A percentile compares a stretch with the other conserved stretches of the same genome.
Evolutionary conservation across 2,329 filamentous ascomycete species (phyloP).

Genomic region (Gremmenia infestans): DNA sequence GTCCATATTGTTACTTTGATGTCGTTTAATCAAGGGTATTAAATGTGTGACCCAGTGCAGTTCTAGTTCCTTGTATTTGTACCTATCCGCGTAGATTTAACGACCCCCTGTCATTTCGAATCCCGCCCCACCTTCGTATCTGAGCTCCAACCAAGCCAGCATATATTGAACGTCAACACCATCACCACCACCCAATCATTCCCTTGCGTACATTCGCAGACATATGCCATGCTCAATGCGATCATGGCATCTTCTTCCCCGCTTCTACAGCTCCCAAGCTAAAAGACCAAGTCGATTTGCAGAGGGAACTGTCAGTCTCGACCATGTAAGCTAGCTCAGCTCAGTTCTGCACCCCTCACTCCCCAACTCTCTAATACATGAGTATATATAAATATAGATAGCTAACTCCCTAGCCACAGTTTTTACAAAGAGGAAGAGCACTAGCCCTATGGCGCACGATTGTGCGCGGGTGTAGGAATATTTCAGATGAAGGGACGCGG

Average conservation of each 20-base stretch:
- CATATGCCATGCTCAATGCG: neutral
- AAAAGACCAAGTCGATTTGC: constrained; percentile 2
- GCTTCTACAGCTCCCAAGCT: neutral
- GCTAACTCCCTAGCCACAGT: constrained; percentile 36
- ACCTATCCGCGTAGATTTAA: neutral
- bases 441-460: constrained; percentile 55
- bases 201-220: neutral
- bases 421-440: constrained; percentile 51
- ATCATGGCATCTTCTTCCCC: neutral
- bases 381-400: too few species aligned
- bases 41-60: neutral
- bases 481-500: constrained; percentile 46
- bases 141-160: neutral
- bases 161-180: neutral
- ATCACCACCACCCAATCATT: neutral
- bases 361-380: neutral
- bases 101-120: neutral
- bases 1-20: neutral
- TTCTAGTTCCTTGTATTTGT: neutral
- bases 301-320: constrained; percentile 44
- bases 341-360: too few species aligned
- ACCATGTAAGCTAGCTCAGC: constrained; percentile 45
- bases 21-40: neutral
- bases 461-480: constrained; percentile 48
- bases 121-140: too few species aligned